Conservation (phyloP, 148 eudicot species). For the Pharnaceum exiguum region DNA sequence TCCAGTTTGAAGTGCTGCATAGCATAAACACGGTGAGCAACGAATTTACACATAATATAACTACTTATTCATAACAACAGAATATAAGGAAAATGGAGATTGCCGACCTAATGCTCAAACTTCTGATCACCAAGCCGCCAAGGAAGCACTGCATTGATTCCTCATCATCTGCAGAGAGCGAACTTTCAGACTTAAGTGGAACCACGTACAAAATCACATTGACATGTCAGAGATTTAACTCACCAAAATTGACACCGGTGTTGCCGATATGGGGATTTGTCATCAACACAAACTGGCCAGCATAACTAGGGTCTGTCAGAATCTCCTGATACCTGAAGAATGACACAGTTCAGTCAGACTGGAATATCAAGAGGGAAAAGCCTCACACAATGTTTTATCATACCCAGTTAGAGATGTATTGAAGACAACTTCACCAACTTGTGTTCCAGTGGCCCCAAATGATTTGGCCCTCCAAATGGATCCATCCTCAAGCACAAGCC, state of each 20-base stretch:
- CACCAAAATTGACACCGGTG: conserved; percentile 93
- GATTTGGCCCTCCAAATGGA: conserved; percentile 94
- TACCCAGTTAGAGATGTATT: conserved; percentile 94
- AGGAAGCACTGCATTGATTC: conserved; percentile 90
- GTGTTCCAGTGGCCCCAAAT: conserved; percentile 96
- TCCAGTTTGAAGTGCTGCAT: conserved; percentile 89
- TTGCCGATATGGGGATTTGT: conserved; percentile 96
- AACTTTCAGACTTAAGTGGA: neutral
- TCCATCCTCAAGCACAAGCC: conserved; percentile 96
- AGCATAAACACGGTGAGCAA: conserved; percentile 9
- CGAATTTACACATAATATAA: neutral
- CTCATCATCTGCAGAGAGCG: conserved; percentile 64
- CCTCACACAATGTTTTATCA: neutral
- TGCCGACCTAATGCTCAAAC: conserved; percentile 76
- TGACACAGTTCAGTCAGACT: neutral
- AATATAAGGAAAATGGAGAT: neutral
- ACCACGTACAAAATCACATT: conserved; percentile 2
- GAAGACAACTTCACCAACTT: conserved; percentile 99
- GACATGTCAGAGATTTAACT: conserved; percentile 19
- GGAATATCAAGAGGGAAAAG: neutral
- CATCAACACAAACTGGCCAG: conserved; percentile 98
- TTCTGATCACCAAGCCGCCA: conserved; percentile 82
- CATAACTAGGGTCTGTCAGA: conserved; percentile 97
- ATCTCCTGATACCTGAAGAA: conserved; percentile 85
- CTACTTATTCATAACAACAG: neutral